A percentile compares a stretch with the other conserved stretches of the same genome.
Conservation (phyloP, 192 early-diverging fungal genomes). For the Bifiguratus adelaidae region DNA sequence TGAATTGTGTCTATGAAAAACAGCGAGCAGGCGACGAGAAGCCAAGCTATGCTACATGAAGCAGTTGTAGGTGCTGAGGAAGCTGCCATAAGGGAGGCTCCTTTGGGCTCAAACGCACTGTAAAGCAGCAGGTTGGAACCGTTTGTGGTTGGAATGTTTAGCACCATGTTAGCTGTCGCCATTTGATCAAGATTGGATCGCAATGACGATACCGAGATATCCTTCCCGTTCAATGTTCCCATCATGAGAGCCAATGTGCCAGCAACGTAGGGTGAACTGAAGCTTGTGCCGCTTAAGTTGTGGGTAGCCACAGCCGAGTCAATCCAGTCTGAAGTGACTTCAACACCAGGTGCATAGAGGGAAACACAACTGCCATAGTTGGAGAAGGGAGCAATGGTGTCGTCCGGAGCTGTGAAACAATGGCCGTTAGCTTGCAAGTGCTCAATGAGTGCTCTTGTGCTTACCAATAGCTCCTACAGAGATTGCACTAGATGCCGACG, state of each 20-base stretch:
- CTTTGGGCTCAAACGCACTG: too few relatives aligned
- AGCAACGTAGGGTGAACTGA: constrained; percentile 20
- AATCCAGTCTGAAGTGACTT: constrained; percentile 8
- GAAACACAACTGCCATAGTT: constrained; percentile 41
- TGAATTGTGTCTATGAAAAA: too few relatives aligned
- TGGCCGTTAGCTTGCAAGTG: too few relatives aligned
- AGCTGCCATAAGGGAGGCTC: too few relatives aligned
- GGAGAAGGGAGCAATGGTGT: constrained; percentile 30
- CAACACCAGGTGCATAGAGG: constrained; percentile 31
- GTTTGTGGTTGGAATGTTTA: background rate
- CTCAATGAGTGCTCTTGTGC: too few relatives aligned
- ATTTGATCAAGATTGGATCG: background rate
- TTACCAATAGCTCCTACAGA: constrained; percentile 35
- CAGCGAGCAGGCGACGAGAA: too few relatives aligned
- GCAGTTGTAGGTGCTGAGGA: too few relatives aligned
- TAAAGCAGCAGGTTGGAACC: constrained; percentile 4
- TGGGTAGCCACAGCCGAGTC: background rate
- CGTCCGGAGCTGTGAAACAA: too few relatives aligned
- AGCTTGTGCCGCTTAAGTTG: constrained; percentile 25
- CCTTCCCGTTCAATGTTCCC: background rate
- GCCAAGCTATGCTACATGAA: too few relatives aligned
- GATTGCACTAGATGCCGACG: constrained; percentile 25
- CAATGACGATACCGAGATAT: background rate
- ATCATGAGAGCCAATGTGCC: constrained; percentile 17
- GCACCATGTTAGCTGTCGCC: background rate